These are phyloP conservation scores for Aspergillus eucalypticola DNA, from an alignment of 2,329 filamentous ascomycete species.

Conservation along the genomic window DNA sequence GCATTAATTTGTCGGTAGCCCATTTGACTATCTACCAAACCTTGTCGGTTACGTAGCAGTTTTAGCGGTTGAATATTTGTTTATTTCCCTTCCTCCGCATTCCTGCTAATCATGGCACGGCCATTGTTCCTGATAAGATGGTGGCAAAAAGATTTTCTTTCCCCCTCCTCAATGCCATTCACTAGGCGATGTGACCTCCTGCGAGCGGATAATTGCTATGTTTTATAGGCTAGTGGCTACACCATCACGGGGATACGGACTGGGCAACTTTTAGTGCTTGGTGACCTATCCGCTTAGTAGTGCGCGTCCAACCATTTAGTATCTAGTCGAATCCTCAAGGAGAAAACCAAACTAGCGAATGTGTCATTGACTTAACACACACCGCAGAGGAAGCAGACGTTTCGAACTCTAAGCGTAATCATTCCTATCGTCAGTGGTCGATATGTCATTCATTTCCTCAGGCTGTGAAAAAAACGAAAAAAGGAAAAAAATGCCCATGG, in stretches of 20 bases:
- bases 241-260: background rate
- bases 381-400: background rate
- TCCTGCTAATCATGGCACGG: background rate
- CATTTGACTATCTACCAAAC: slow-evolving; percentile 14
- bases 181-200: background rate
- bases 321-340: background rate
- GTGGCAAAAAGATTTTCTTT: slow-evolving; percentile 17
- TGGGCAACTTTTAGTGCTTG: background rate
- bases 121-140: slow-evolving; percentile 22
- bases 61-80: background rate
- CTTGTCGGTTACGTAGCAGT: slow-evolving; percentile 10
- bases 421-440: background rate
- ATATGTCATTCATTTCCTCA: background rate
- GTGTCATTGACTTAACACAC: background rate
- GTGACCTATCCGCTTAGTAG: background rate
- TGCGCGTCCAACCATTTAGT: no score
- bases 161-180: background rate
- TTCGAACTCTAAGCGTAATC: background rate
- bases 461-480: background rate
- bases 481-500: background rate
- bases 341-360: background rate
- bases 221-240: background rate
- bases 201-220: background rate
- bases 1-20: slow-evolving; percentile 14
- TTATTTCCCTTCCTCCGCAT: slow-evolving; percentile 17